Evolutionary conservation across 768 basidiomycete species (phyloP).

Genomic region (Psilocybe azurescens): DNA sequence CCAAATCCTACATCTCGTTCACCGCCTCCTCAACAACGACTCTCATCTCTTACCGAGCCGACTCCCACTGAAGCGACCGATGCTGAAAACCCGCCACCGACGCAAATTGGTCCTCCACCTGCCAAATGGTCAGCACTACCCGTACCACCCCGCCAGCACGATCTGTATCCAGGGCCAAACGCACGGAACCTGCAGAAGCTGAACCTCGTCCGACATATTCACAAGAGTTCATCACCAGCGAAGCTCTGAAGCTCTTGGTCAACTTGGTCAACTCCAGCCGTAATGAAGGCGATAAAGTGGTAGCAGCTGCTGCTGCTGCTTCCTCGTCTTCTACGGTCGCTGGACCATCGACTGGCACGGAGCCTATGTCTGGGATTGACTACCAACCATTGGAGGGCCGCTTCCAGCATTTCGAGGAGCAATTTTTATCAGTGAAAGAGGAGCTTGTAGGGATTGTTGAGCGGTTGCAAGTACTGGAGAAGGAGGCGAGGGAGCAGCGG

Average conservation of each 20-base stretch:
- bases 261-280: constrained; percentile 19
- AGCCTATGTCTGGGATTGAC: not conserved
- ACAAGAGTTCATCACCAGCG: constrained; percentile 13
- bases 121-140: not conserved
- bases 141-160: not conserved
- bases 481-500: constrained; percentile 2
- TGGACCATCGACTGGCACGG: not conserved
- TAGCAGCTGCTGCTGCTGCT: not conserved
- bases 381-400: not conserved
- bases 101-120: not conserved
- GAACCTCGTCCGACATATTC: constrained; percentile 8
- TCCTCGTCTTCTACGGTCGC: not conserved
- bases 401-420: constrained; percentile 20
- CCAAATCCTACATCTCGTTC: not conserved
- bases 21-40: not conserved
- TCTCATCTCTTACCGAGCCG: not conserved
- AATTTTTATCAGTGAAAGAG: constrained; percentile 19
- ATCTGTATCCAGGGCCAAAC: not conserved
- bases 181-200: not conserved
- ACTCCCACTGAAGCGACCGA: not conserved
- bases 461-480: constrained; percentile 19
- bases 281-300: constrained; percentile 5
- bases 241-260: constrained; percentile 22
- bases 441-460: constrained; percentile 19
- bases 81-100: not conserved